These are phyloP conservation scores for Phialemonium atrogriseum DNA, from an alignment of 2,329 filamentous ascomycete genomes.

Conservation along the genomic window DNA sequence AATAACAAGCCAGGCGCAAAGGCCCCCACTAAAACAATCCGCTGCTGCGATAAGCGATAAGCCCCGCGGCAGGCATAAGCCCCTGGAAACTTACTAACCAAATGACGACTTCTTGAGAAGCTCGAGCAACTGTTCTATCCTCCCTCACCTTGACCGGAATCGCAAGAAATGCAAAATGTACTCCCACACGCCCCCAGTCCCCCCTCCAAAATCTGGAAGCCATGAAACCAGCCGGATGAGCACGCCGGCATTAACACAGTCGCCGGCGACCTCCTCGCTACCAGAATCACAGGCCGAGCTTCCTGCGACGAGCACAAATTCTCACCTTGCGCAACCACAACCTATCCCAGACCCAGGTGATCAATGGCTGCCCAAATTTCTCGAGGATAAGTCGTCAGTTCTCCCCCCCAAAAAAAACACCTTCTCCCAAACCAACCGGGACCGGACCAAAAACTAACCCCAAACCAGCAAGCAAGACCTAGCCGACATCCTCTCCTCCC, in stretches of 20 bases:
- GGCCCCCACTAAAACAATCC: too few species aligned
- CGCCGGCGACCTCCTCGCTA: conserved; percentile 30
- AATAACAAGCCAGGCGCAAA: too few species aligned
- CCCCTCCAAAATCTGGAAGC: conserved; percentile 63
- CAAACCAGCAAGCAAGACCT: conserved; percentile 79
- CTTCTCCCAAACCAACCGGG: neutral
- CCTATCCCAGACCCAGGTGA: conserved; percentile 51
- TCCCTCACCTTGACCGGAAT: too few species aligned
- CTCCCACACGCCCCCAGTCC: conserved; percentile 53
- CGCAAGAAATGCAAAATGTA: conserved; percentile 28
- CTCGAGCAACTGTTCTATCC: too few species aligned
- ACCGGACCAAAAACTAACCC: conserved; percentile 9
- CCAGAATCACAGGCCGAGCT: conserved; percentile 23
- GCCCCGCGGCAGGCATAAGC: too few species aligned
- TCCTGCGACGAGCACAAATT: conserved; percentile 16
- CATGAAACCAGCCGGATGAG: conserved; percentile 60
- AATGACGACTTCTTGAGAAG: too few species aligned
- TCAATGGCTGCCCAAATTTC: conserved; percentile 67
- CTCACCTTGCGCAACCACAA: conserved; percentile 20
- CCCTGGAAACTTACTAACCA: too few species aligned
- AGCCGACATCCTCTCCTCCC: conserved; percentile 55
- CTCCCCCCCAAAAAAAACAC: conserved; percentile 5
- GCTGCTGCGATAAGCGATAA: too few species aligned
- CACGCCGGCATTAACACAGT: conserved; percentile 47
- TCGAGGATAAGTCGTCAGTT: conserved; percentile 75